Conservation (phyloP, 441 rosid species). For the Arabidopsis lyrata region DNA sequence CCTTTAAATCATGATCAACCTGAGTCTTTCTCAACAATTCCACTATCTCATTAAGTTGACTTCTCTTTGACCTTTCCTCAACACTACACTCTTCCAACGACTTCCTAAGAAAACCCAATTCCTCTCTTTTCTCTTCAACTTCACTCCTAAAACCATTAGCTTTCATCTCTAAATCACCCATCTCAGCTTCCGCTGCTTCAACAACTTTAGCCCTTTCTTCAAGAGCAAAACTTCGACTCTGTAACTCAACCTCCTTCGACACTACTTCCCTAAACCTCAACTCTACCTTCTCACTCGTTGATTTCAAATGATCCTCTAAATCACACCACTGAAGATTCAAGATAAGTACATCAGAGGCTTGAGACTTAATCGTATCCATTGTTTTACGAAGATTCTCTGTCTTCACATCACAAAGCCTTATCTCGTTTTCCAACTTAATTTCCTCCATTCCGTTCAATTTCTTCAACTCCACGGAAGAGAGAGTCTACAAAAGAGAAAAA, state of each 20-base stretch:
- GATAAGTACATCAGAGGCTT: slow-evolving; percentile 47
- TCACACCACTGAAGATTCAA: slow-evolving; percentile 58
- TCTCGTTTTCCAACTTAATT: slow-evolving; percentile 7
- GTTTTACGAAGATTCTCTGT: slow-evolving; percentile 39
- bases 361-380: slow-evolving; percentile 42
- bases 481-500: background rate
- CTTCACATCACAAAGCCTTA: slow-evolving; percentile 41
- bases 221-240: slow-evolving; percentile 10
- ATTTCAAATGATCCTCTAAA: slow-evolving; percentile 48
- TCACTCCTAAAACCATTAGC: slow-evolving; percentile 27
- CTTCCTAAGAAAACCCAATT: slow-evolving; percentile 29
- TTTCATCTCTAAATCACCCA: slow-evolving; percentile 24
- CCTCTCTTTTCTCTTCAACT: slow-evolving; percentile 20
- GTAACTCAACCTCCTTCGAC: slow-evolving; percentile 39
- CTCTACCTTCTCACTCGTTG: slow-evolving; percentile 20
- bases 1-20: slow-evolving; percentile 36
- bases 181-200: slow-evolving; percentile 37
- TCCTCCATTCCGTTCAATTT: slow-evolving; percentile 28
- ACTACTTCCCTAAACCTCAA: slow-evolving; percentile 32
- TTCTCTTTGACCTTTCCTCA: slow-evolving; percentile 38
- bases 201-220: slow-evolving; percentile 42
- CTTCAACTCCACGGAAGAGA: slow-evolving; percentile 40
- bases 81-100: slow-evolving; percentile 36
- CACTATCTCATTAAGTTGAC: slow-evolving; percentile 35
- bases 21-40: slow-evolving; percentile 29